A percentile compares a stretch with the other conserved stretches of the same genome.
phyloP scores from a whole-genome alignment of 192 early-diverging fungal genomes.

The Spizellomyces punctatus region DNA sequence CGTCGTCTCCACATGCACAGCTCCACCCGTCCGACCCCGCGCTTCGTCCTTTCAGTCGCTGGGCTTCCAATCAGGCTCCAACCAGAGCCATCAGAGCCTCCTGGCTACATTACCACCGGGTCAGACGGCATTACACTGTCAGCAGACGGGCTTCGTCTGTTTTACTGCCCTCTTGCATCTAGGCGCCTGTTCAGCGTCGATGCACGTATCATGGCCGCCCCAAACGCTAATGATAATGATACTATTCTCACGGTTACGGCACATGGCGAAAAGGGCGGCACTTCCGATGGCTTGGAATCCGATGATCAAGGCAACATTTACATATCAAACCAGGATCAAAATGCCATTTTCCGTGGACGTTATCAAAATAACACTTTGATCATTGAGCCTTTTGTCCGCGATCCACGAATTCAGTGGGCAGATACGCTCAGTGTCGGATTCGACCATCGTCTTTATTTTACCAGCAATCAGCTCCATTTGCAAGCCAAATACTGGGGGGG shows the following conservation, averaged over 20 bases:
- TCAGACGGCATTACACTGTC: not conserved
- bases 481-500: conserved; percentile 11
- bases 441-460: conserved; percentile 2
- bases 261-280: conserved; percentile 10
- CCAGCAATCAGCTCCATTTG: conserved; percentile 3
- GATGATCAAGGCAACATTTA: conserved; percentile 5
- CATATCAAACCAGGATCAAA: conserved; percentile 5
- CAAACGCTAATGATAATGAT: not conserved
- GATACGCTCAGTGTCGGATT: conserved; percentile 8
- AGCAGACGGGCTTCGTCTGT: not conserved
- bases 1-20: conserved; percentile 7
- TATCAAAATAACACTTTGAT: not conserved
- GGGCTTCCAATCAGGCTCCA: conserved; percentile 3
- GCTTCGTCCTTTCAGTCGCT: not conserved
- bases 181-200: conserved; percentile 1
- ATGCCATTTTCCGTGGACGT: conserved; percentile 6
- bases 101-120: not conserved
- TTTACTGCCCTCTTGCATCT: conserved; percentile 11
- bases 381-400: not conserved
- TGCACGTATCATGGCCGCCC: not conserved
- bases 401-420: conserved; percentile 7
- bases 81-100: not conserved
- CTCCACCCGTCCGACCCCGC: not conserved
- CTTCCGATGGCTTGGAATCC: conserved; percentile 9
- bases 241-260: not conserved